Evolutionary conservation across 495 filamentous ascomycete species (phyloP).

Genomic region (Sabuloglossum arenarium): DNA sequence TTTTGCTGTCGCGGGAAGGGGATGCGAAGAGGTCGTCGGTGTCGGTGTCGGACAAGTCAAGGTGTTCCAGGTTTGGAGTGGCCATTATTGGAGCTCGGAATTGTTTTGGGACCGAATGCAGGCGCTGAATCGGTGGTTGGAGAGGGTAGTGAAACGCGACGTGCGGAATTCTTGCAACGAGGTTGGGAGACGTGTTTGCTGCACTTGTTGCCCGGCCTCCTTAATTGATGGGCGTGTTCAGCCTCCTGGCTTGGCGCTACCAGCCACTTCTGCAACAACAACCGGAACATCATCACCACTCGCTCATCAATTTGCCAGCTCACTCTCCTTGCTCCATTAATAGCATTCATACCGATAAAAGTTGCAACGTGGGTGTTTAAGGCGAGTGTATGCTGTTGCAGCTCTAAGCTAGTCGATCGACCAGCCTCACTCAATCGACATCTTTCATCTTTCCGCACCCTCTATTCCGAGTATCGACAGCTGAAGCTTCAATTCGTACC

Average conservation of each 20-base stretch:
- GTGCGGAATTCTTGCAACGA: background rate
- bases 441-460: background rate
- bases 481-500: background rate
- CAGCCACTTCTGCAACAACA: background rate
- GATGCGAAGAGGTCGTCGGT: conserved; percentile 55
- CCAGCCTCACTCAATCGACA: background rate
- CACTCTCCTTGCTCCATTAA: background rate
- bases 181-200: background rate
- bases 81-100: background rate
- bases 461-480: background rate
- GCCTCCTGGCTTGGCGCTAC: background rate
- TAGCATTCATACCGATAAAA: background rate
- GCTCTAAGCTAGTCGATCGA: background rate
- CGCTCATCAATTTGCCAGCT: background rate
- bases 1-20: conserved; percentile 26
- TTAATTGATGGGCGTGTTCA: background rate
- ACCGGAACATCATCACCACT: background rate
- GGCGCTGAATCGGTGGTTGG: background rate
- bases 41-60: conserved; percentile 40
- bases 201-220: background rate
- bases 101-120: background rate
- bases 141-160: background rate
- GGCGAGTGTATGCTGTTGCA: background rate
- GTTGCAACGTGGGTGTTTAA: background rate
- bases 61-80: conserved; percentile 24